A percentile compares a stretch with the other conserved stretches of the same genome.
Conservation (phyloP, 805 yeast genomes). For the Ogataea paraovalis region DNA sequence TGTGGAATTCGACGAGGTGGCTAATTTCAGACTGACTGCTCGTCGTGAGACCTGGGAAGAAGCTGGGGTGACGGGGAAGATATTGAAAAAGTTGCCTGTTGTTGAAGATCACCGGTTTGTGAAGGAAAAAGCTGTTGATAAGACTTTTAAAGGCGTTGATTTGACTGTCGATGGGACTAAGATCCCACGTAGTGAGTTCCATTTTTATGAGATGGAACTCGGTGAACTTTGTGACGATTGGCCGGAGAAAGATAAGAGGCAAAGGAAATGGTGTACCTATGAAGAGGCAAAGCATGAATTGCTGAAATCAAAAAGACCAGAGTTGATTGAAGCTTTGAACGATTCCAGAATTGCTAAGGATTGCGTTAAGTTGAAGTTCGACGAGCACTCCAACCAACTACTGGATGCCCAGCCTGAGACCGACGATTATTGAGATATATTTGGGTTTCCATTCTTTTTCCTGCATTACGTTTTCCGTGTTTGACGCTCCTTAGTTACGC, state of each 20-base stretch:
- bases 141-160: slow-evolving; percentile 16
- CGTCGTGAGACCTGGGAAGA: slow-evolving; percentile 97
- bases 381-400: slow-evolving; percentile 24
- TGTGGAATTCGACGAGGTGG: slow-evolving; percentile 76
- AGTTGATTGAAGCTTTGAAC: slow-evolving; percentile 60
- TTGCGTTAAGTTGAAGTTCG: slow-evolving; percentile 17
- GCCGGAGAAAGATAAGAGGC: slow-evolving; percentile 70
- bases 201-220: slow-evolving; percentile 75
- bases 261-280: slow-evolving; percentile 72
- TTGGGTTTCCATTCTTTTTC: background rate
- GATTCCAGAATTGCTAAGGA: slow-evolving; percentile 48
- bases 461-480: background rate
- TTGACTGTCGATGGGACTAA: slow-evolving; percentile 23
- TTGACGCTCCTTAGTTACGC: background rate
- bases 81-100: slow-evolving; percentile 53
- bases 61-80: slow-evolving; percentile 78
- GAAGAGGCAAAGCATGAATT: slow-evolving; percentile 63
- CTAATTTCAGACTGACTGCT: slow-evolving; percentile 48
- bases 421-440: slow-evolving; percentile 24
- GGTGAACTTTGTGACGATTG: slow-evolving; percentile 53
- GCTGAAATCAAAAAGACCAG: slow-evolving; percentile 55
- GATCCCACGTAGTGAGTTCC: slow-evolving; percentile 77
- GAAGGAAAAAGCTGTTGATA: slow-evolving; percentile 16
- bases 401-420: slow-evolving; percentile 26
- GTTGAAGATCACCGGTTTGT: slow-evolving; percentile 50